Percentiles rank a stretch among this genome's conserved stretches.
phyloP scores from a whole-genome alignment of 2,329 filamentous ascomycete genomes.

The Colletotrichum viniferum region DNA sequence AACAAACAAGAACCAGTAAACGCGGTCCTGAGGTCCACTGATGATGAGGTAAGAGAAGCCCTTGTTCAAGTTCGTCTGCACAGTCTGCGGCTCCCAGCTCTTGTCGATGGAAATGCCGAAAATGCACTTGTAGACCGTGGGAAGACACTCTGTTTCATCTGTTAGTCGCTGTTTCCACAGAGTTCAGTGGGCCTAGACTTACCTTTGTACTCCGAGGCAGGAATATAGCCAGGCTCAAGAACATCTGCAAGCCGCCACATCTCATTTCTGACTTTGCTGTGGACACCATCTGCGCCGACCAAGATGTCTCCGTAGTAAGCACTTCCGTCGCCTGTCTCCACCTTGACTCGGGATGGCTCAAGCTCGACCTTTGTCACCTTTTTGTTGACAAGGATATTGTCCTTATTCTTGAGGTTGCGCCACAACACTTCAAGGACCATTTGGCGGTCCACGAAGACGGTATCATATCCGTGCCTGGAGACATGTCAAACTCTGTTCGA shows the following conservation, averaged over 20 bases:
- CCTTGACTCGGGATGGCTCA: background rate
- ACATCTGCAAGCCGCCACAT: constrained; percentile 28
- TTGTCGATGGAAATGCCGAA: constrained; percentile 39
- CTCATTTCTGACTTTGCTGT: constrained; percentile 38
- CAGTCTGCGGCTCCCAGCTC: constrained; percentile 25
- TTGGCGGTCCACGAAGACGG: constrained; percentile 40
- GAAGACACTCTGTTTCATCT: background rate
- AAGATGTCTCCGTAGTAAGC: background rate
- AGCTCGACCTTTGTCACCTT: background rate
- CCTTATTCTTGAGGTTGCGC: constrained; percentile 33
- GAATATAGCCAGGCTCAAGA: constrained; percentile 28
- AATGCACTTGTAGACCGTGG: constrained; percentile 34
- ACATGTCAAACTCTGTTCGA: background rate
- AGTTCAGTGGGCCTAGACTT: background rate
- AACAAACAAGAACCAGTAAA: constrained; percentile 42
- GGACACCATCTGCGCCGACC: constrained; percentile 42
- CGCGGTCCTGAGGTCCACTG: constrained; percentile 29
- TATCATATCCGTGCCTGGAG: constrained; percentile 30
- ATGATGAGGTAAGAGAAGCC: constrained; percentile 30
- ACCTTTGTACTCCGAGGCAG: constrained; percentile 18
- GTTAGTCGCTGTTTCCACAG: background rate
- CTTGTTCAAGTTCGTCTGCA: constrained; percentile 25
- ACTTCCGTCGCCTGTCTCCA: background rate
- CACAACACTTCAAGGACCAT: constrained; percentile 36
- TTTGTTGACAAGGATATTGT: constrained; percentile 9